A percentile compares a stretch with the other conserved stretches of the same genome.
Conservation (phyloP, 1,284 basidiomycete genomes). For the Mrakiaceae sp. region DNA sequence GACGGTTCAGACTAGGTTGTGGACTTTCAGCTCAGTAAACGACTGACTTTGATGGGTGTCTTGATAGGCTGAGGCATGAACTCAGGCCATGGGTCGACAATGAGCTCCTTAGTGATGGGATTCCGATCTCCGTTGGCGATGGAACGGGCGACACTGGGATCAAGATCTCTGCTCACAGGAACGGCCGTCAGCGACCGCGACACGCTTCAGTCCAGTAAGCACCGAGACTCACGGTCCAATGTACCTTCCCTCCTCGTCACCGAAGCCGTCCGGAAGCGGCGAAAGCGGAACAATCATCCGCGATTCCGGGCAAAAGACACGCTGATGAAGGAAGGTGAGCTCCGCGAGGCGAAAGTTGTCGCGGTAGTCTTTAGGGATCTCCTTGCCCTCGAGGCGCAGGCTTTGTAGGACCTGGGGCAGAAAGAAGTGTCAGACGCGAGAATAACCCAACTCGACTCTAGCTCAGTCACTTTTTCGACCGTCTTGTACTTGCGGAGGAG, state of each 20-base stretch:
- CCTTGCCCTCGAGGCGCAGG: constrained; percentile 72
- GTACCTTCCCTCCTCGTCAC: constrained; percentile 54
- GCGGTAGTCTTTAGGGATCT: constrained; percentile 66
- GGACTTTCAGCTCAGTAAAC: background rate
- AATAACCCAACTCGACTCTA: background rate
- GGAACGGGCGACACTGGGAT: constrained; percentile 35
- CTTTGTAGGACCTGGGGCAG: constrained; percentile 46
- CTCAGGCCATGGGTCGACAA: constrained; percentile 66
- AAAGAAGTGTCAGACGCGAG: background rate
- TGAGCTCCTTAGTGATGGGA: constrained; percentile 59
- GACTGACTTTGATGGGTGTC: constrained; percentile 13
- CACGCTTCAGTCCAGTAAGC: constrained; percentile 27
- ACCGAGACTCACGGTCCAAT: constrained; percentile 54
- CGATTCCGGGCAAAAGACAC: constrained; percentile 70
- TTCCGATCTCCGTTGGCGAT: constrained; percentile 67
- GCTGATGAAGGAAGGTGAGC: constrained; percentile 85
- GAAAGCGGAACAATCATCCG: constrained; percentile 59
- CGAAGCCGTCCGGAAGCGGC: constrained; percentile 45
- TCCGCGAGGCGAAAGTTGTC: constrained; percentile 63
- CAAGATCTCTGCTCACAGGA: constrained; percentile 26
- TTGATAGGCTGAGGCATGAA: constrained; percentile 40
- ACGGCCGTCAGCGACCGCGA: constrained; percentile 31
- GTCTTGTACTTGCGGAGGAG: constrained; percentile 75
- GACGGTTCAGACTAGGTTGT: background rate
- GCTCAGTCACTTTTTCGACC: constrained; percentile 55